Evolutionary conservation across 441 rosid species (phyloP), one percentile per base, ranked within the genome.

Genomic region (Theobroma grandiflorum): DNA sequence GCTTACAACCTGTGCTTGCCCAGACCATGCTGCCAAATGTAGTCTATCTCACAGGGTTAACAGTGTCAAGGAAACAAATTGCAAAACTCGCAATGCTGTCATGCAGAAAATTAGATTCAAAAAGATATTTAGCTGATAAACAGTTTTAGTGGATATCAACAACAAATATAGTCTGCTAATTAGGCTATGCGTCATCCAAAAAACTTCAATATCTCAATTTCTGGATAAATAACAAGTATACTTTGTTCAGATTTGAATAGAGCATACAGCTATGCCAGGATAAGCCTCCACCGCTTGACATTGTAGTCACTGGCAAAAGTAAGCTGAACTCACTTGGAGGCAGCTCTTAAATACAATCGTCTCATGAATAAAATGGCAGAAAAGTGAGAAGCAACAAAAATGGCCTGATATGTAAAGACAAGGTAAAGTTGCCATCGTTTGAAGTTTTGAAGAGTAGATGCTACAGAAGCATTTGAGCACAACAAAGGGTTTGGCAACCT

Each of bases 11-110:
- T 90, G 87, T 35, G 86, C 84, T 58, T 95, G 93, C 10, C 99
- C 98, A 58, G 98, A 87, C 98, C 99, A 95, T 79, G 99, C 98
- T 79, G 98, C 99, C 73, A 96, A 87, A 84, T 95, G 98, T 77
- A 96, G 84, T 83, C 98, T 95, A 77, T 61, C 62, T 57, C 50
- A 72, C 64, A 78, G 33, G 76, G 76, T 75, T 59, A 74, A 71
- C 74, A 31, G 73, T 68, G 91, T 94, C 81, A 91, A 87, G 92
- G 91, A 86, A 84, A 75, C 73, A 37, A 64, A 75, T 57, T 31
- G 47, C 6, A 69, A 74, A 76, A 37, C 5, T n/a, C 33, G 11
- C n/a, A 58, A 0, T 9, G 42, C n/a, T 38, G 70, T 33, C 9
- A 65, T 38, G n/a, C 9, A 66, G 22, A 52, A 75, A 72, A 59